Conservation (phyloP, 805 yeast species). For the Citeromyces matritensis region DNA sequence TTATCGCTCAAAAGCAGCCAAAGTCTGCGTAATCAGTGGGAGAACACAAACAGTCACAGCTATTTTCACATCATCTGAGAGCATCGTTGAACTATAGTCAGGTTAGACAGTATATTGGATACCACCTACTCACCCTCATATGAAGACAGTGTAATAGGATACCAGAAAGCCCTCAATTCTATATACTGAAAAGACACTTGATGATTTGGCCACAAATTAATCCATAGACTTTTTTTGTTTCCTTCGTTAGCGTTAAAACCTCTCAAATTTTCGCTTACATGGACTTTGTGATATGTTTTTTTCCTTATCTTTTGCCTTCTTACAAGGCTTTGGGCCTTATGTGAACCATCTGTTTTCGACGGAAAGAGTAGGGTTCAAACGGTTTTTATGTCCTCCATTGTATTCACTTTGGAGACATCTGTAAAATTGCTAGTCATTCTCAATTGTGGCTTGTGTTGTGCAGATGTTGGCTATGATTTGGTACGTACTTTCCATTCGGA, state of each 20-base stretch:
- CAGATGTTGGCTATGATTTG: slow-evolving; percentile 71
- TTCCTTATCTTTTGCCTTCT: slow-evolving; percentile 77
- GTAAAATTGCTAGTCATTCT: slow-evolving; percentile 48
- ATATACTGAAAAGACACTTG: too few species aligned
- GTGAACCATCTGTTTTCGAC: slow-evolving; percentile 47
- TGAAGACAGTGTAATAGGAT: too few species aligned
- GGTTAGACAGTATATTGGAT: too few species aligned
- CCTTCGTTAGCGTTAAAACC: slow-evolving; percentile 78
- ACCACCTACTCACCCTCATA: too few species aligned
- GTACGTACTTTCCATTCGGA: slow-evolving; percentile 89
- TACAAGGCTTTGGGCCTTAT: slow-evolving; percentile 79
- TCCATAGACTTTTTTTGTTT: slow-evolving; percentile 59
- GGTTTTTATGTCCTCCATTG: slow-evolving; percentile 59
- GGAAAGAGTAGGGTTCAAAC: slow-evolving; percentile 57
- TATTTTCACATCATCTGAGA: too few species aligned
- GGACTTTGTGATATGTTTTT: slow-evolving; percentile 78
- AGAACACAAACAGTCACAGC: too few species aligned
- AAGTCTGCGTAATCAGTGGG: too few species aligned
- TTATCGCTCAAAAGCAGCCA: too few species aligned
- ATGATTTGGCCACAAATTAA: too few species aligned
- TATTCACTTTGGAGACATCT: slow-evolving; percentile 57
- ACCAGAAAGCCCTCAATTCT: too few species aligned
- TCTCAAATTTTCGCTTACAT: slow-evolving; percentile 65
- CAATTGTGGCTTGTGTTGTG: slow-evolving; percentile 48
- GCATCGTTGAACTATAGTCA: too few species aligned